Evolutionary conservation across 2,329 filamentous ascomycete genomes (phyloP), one percentile per base, ranked within the genome.

Genomic region (Fusarium phyllophilum): DNA sequence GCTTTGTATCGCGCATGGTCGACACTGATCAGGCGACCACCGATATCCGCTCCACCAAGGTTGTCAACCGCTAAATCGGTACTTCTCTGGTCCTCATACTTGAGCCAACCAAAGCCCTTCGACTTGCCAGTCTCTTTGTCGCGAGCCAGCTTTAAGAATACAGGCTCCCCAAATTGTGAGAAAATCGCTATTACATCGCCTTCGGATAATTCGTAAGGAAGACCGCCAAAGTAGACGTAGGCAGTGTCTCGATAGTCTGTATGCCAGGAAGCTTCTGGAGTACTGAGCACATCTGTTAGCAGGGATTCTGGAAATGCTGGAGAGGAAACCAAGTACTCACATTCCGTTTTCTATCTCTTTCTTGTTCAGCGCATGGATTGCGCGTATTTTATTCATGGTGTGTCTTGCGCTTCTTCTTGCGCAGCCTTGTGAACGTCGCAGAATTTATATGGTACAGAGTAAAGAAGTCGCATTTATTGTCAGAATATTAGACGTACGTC

Each of bases 51-150:
- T 38, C 96, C 96, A 44, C 95, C 93, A 10, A 99, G 85, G 81
- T 99, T 99, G 84, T 99, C 96, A 15, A 99, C 97, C 0, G 97
- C 96, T 46, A 99, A 85, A 83, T 98, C 96, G 71, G 94, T 97
- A 84, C 95, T 98, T 76, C 96, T 89, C 85, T 99, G 96, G 83
- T 99, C 96, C 82, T 99, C 96, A 83, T 98, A 99, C 81, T 99
- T 99, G 66, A 99, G 88, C 88, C 97, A 99, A 6, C 93, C 95
- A 80, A 98, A 99, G 1, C 96, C 96, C 75, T 93, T 93, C 70
- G 94, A 97, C 84, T 97, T 98, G 70, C 96, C 96, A 0, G 95
- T 97, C 81, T 98, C 97, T 81, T 96, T 96, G 86, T 99, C 96
- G 79, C 96, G 94, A 54, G 93, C 91, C 18, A 99, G 90, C 78